Conservation (phyloP, 495 filamentous ascomycete genomes). For the Staphylotrichum tortipilum region DNA sequence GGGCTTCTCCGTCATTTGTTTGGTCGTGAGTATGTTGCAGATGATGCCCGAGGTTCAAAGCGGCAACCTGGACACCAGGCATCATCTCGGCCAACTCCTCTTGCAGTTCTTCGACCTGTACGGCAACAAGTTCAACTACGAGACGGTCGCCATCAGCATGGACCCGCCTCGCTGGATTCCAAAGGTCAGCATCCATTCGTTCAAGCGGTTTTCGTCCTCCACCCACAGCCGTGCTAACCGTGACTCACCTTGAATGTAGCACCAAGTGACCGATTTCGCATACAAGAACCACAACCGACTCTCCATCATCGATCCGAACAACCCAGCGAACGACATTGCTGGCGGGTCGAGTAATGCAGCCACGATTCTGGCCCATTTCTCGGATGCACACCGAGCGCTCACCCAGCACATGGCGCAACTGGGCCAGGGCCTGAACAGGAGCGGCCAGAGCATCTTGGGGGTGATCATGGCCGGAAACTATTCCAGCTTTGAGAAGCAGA, state of each 20-base stretch:
- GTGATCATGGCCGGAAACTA: constrained; percentile 66
- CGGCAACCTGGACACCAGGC: constrained; percentile 44
- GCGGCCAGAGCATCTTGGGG: constrained; percentile 50
- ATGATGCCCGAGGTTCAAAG: constrained; percentile 59
- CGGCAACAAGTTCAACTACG: constrained; percentile 65
- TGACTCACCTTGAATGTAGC: constrained; percentile 24
- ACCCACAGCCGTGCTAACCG: constrained; percentile 10
- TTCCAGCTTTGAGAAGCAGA: constrained; percentile 54
- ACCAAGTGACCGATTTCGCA: constrained; percentile 23
- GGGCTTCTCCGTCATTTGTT: constrained; percentile 85
- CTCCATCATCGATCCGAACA: constrained; percentile 84
- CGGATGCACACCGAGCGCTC: constrained; percentile 50
- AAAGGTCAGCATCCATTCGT: constrained; percentile 59
- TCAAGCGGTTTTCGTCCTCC: neutral
- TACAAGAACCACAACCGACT: constrained; percentile 49
- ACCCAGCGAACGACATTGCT: constrained; percentile 72
- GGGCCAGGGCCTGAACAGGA: constrained; percentile 9
- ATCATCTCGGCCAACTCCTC: constrained; percentile 67
- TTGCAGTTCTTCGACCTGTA: constrained; percentile 85
- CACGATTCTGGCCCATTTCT: constrained; percentile 56
- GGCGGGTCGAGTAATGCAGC: constrained; percentile 62
- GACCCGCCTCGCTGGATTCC: constrained; percentile 59
- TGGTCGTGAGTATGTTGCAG: constrained; percentile 81
- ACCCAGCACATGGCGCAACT: constrained; percentile 46
- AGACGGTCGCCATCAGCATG: constrained; percentile 60